Evolutionary conservation across 345 rosid species (phyloP).

Genomic region (Hibiscus trionum): DNA sequence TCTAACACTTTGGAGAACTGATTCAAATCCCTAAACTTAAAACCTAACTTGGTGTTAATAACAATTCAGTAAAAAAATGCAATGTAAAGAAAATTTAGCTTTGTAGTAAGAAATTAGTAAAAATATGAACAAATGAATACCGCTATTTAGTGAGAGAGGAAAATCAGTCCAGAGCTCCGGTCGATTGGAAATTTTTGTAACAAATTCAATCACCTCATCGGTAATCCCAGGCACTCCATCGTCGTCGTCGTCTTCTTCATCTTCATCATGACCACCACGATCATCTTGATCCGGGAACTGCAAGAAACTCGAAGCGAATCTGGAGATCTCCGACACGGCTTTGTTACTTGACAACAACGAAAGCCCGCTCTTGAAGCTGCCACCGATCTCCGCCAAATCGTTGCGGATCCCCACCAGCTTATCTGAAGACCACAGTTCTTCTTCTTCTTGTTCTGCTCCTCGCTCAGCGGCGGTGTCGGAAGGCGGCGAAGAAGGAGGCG

Average conservation of each 20-base stretch:
- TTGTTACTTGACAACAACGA: conserved; percentile 33
- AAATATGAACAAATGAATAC: conserved; percentile 21
- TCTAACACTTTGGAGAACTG: neutral
- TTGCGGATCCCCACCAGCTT: too few relatives aligned
- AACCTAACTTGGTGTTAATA: neutral
- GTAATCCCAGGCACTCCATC: conserved; percentile 45
- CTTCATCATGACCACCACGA: conserved; percentile 10
- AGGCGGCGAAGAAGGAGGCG: conserved; percentile 25
- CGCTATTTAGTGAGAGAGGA: conserved; percentile 39
- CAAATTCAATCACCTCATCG: conserved; percentile 47
- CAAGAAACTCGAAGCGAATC: conserved; percentile 44
- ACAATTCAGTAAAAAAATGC: neutral
- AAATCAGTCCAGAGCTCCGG: conserved; percentile 67
- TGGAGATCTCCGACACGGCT: conserved; percentile 39
- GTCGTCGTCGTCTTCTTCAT: conserved; percentile 11
- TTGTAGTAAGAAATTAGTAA: neutral
- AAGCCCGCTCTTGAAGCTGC: conserved; percentile 48
- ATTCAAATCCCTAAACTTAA: neutral
- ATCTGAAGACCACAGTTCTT: too few relatives aligned
- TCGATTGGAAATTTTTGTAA: conserved; percentile 37
- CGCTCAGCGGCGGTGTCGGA: conserved; percentile 4
- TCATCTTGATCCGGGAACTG: conserved; percentile 24
- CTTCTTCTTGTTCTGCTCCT: neutral
- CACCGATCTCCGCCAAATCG: conserved; percentile 65
- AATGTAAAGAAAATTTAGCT: neutral